A percentile compares a stretch with the other conserved stretches of the same genome.
Conservation (phyloP, 371 early-diverging fungal genomes). For the Mortierella sp. region DNA sequence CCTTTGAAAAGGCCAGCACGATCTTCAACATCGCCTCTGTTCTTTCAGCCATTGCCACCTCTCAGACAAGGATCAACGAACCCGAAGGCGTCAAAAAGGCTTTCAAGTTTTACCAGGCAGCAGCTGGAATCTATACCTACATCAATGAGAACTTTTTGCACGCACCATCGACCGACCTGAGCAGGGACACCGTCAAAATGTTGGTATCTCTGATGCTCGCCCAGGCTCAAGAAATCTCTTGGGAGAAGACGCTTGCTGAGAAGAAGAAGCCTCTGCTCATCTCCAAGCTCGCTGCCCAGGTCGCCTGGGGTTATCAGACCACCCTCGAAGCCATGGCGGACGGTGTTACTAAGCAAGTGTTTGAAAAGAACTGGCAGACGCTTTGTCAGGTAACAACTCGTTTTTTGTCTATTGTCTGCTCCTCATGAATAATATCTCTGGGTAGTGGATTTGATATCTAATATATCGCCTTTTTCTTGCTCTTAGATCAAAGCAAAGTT, state of each 20-base stretch:
- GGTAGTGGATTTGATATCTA: neutral
- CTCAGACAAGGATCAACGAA: constrained; percentile 79
- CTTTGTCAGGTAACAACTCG: constrained; percentile 68
- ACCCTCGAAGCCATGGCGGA: constrained; percentile 78
- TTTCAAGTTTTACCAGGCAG: constrained; percentile 91
- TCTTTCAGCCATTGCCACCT: constrained; percentile 78
- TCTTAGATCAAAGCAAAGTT: constrained; percentile 85
- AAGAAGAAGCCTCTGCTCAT: constrained; percentile 88
- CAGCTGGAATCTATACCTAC: constrained; percentile 93
- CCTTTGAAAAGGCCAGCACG: constrained; percentile 96
- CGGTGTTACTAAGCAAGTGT: constrained; percentile 69
- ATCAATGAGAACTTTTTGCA: constrained; percentile 98
- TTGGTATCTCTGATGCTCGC: constrained; percentile 90
- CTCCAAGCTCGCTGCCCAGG: constrained; percentile 93
- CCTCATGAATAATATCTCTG: neutral
- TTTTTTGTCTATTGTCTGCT: neutral
- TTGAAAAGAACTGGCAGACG: constrained; percentile 77
- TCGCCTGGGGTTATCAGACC: constrained; percentile 81
- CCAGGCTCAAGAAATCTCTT: constrained; percentile 95
- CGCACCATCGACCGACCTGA: constrained; percentile 93
- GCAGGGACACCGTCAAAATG: constrained; percentile 88
- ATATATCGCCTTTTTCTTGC: neutral
- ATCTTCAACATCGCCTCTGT: constrained; percentile 95
- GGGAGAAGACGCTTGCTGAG: constrained; percentile 88
- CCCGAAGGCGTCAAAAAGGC: constrained; percentile 83